Base-by-base conservation (phyloP, 1,284 basidiomycete genomes). In the Austropuccinia psidii region DNA sequence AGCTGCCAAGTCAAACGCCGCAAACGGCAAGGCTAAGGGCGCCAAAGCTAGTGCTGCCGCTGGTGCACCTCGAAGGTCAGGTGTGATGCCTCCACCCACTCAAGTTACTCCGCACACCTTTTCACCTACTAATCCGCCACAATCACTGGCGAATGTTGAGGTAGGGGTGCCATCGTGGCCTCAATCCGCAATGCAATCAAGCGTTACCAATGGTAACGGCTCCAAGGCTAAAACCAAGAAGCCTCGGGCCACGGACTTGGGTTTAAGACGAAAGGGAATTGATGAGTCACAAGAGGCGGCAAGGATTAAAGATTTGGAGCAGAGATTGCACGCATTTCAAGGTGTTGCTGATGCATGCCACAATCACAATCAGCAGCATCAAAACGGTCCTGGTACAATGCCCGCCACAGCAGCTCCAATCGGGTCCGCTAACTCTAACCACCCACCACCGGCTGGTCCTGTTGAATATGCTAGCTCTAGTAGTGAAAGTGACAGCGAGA, bases 401-500 rank as follows among this genome's bases (percentile, higher is more conserved):
- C 54, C 54, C 29, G 3, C 57, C 13, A 11, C 55, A 0, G 11
- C 55, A 24, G 15, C 43, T 17, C 43, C 35, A 17, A 9, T 31
- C 33, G 55, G 55, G 55, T 27, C 55, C 9, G 43, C 54, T 29
- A 17, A 31, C 11, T 45, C 43, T n/a, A 21, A 15, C 21, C 15
- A 19, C 27, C 52, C 54, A 31, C 67, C 67, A 15, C 67, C 67
- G n/a, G 67, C 55, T 13, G 67, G 67, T 45, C 67, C 67, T 27
- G 66, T 68, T 6, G 67, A 70, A 24, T 70, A 70, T 15, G 67
- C 67, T 37, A 70, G 54, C 19, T 70, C 67, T 43, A 70, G 67
- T 37, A 70, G 67, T 50, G 67, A 70, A 27, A 70, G 67, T 27
- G 67, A 70, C 45, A 70, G 55, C n/a, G 67, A 70, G 13, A 70